A percentile compares a stretch with the other conserved stretches of the same genome.
phyloP scores from a whole-genome alignment of 768 basidiomycete genomes.

The Agaricus sinodeliciosus region DNA sequence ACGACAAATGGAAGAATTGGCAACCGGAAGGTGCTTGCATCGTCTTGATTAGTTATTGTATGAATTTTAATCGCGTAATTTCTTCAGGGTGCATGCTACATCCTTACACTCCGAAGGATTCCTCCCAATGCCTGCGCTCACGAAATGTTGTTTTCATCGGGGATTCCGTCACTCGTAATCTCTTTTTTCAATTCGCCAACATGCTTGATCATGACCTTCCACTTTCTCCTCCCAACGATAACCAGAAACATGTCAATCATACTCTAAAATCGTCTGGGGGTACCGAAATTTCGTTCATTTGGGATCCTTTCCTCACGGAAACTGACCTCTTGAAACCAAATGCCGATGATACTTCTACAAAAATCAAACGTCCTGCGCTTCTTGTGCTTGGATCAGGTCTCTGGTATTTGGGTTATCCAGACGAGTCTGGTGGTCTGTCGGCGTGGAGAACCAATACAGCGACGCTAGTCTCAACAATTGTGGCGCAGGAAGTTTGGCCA shows the following conservation, averaged over 20 bases:
- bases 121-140: constrained; percentile 46
- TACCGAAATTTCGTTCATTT: constrained; percentile 53
- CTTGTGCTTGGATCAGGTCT: constrained; percentile 82
- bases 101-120: constrained; percentile 51
- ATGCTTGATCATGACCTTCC: constrained; percentile 53
- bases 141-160: constrained; percentile 72
- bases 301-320: constrained; percentile 87
- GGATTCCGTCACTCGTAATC: constrained; percentile 73
- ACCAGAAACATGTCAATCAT: constrained; percentile 67
- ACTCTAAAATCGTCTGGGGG: constrained; percentile 37
- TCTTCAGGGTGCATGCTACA: constrained; percentile 76
- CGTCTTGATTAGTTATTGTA: neutral
- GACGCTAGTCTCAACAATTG: constrained; percentile 45
- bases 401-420: constrained; percentile 81
- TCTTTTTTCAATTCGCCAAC: constrained; percentile 73
- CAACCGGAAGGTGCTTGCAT: constrained; percentile 70
- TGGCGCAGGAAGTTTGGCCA: constrained; percentile 25
- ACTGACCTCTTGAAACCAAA: constrained; percentile 36
- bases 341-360: neutral
- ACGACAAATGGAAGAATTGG: constrained; percentile 62
- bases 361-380: constrained; percentile 39
- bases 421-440: constrained; percentile 64
- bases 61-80: neutral
- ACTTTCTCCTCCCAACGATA: constrained; percentile 42
- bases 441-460: constrained; percentile 78